A percentile compares a stretch with the other conserved stretches of the same genome.
Evolutionary conservation across 1,284 basidiomycete species (phyloP).

Genomic region (Chalciporus sp.): DNA sequence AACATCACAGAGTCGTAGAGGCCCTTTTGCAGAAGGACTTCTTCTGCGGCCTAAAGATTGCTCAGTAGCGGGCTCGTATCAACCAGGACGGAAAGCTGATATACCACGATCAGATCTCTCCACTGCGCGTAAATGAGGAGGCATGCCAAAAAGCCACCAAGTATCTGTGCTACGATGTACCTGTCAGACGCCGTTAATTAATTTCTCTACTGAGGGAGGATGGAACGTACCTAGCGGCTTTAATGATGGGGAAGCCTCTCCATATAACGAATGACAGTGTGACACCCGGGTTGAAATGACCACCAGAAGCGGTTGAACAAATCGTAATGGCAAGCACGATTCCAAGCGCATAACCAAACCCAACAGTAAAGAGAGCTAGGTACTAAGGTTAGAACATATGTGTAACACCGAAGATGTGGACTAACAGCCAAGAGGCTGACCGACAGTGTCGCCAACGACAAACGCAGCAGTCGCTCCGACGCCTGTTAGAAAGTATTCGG

Average conservation of each 20-base stretch:
- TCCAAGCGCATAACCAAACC: conserved; percentile 64
- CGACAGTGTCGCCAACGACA: conserved; percentile 52
- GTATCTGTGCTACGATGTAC: conserved; percentile 63
- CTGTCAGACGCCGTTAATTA: conserved; percentile 33
- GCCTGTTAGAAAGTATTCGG: conserved; percentile 38
- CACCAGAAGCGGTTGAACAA: conserved; percentile 57
- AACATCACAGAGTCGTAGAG: conserved; percentile 48
- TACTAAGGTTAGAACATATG: conserved; percentile 2
- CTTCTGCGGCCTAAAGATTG: conserved; percentile 39
- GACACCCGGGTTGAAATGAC: conserved; percentile 66
- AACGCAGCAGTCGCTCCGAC: conserved; percentile 60
- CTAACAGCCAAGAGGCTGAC: conserved; percentile 54
- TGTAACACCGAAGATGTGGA: background rate
- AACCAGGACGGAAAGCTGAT: background rate
- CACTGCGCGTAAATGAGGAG: conserved; percentile 64
- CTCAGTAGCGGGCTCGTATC: background rate
- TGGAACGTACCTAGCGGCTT: conserved; percentile 49
- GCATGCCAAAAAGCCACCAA: conserved; percentile 65
- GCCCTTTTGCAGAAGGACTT: conserved; percentile 44
- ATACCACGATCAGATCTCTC: conserved; percentile 50
- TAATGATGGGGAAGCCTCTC: conserved; percentile 55
- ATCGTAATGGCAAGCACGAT: conserved; percentile 61
- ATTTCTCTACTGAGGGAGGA: background rate
- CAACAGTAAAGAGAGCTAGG: conserved; percentile 61
- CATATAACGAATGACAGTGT: conserved; percentile 58